Conservation (phyloP, 345 rosid species). For the Syzygium jambos region DNA sequence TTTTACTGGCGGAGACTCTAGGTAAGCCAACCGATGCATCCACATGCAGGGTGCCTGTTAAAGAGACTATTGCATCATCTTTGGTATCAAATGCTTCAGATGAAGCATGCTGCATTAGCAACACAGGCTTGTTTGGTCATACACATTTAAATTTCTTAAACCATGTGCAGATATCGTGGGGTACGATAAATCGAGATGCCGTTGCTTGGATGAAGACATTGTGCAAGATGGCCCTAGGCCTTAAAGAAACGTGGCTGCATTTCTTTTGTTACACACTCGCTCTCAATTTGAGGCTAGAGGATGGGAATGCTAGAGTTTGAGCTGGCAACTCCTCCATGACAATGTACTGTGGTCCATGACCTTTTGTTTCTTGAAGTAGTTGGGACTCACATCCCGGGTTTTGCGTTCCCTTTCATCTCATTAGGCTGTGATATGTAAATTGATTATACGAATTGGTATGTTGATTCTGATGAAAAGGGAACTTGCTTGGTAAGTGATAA, state of each 20-base stretch:
- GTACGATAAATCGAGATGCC: neutral
- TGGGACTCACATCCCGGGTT: neutral
- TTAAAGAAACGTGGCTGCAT: neutral
- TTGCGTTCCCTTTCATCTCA: neutral
- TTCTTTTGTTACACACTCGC: neutral
- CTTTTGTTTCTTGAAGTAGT: neutral
- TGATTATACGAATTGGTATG: neutral
- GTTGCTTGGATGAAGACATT: neutral
- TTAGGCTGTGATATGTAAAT: neutral
- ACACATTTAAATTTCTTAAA: neutral
- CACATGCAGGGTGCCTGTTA: neutral
- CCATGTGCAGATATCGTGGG: neutral
- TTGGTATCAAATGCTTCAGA: neutral
- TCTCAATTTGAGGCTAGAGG: neutral
- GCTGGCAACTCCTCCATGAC: neutral
- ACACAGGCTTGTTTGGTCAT: neutral
- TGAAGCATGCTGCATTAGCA: neutral
- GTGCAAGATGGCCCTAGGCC: neutral
- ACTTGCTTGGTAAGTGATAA: neutral
- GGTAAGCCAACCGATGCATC: neutral
- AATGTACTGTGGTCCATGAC: neutral
- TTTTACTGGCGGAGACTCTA: neutral
- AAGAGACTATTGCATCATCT: neutral
- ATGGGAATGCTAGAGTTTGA: neutral
- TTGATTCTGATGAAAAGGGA: neutral